These are phyloP conservation scores for Xylaria sp. DNA, from an alignment of 2,329 filamentous ascomycete species.

Conservation along the genomic window DNA sequence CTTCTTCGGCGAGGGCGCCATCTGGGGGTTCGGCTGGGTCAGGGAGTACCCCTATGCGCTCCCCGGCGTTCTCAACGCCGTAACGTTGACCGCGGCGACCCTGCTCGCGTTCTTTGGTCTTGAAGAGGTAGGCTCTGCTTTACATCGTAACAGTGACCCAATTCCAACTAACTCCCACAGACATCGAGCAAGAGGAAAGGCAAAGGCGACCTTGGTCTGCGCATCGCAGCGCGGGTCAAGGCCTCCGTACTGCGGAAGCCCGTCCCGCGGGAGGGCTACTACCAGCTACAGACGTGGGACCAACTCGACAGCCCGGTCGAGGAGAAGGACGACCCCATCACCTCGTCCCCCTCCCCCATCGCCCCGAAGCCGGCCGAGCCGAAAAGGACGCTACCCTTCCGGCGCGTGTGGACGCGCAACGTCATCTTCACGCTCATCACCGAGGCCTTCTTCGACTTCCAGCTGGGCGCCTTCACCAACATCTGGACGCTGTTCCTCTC, in stretches of 20 bases:
- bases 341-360: slow-evolving; percentile 9
- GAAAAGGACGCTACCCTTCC: slow-evolving; percentile 40
- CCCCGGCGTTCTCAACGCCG: slow-evolving; percentile 67
- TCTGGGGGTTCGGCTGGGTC: slow-evolving; percentile 67
- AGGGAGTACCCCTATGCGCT: slow-evolving; percentile 68
- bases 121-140: slow-evolving; percentile 57
- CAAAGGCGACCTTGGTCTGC: slow-evolving; percentile 50
- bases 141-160: not conserved
- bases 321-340: slow-evolving; percentile 18
- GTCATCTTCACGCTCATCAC: slow-evolving; percentile 59
- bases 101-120: slow-evolving; percentile 63
- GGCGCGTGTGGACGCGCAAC: slow-evolving; percentile 51
- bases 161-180: slow-evolving; percentile 31
- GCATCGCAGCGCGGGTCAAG: slow-evolving; percentile 40
- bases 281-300: slow-evolving; percentile 32
- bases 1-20: slow-evolving; percentile 62
- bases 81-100: slow-evolving; percentile 60
- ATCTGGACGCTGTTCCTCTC: slow-evolving; percentile 72
- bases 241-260: slow-evolving; percentile 34
- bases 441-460: slow-evolving; percentile 71
- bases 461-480: slow-evolving; percentile 69
- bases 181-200: slow-evolving; percentile 50
- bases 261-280: slow-evolving; percentile 36
- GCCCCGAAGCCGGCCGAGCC: slow-evolving; percentile 39
- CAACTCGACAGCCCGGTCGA: slow-evolving; percentile 4